Base-by-base conservation (phyloP, 257 asterid genomes). In the Vinca minor region DNA sequence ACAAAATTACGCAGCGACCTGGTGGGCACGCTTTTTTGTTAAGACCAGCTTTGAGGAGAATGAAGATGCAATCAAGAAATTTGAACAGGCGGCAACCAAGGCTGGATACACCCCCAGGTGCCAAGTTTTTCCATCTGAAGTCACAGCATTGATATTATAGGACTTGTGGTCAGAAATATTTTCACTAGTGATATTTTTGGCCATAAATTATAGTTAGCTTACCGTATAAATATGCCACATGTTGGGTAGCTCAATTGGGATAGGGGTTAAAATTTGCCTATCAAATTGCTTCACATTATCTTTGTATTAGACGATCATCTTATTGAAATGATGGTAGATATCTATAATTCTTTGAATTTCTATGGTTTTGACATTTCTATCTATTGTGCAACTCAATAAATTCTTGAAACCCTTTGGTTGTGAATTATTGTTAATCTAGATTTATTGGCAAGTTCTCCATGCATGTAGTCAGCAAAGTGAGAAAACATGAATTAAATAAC, bases 51-150 rank as follows among this genome's bases (percentile, higher is more conserved):
- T 91, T 66, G 87, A 86, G 78, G 96, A 84, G 83, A 88, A 88
- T 28, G 96, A 91, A 76, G 71, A 75, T 61, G 94, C 88, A 31
- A 64, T 72, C 45, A 86, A 84, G 79, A 91, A 88, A 77, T 91
- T 82, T 52, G 95, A 83, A 71, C 84, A 81, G 74, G 91, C 85
- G 17, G 79, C 89, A 47, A 32, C 79, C 59, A 83, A 78, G 81
- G 80, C 71, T 44, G 71, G 87, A 0, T 80, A 69, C 78, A 70
- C 53, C 69, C 73, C 92, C 14, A 73, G 81, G 58, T 91, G 98
- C 83, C 98, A 91, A 75, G 77, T 88, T 75, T 91, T 91, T 83
- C n/a, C 98, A 86, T 74, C 82, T 91, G 79, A 91, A 84, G 71
- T 85, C 98, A 46, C 81, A 76, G 79, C 85, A 75, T 71, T 90